Conservation (phyloP, 1,284 basidiomycete genomes). For the Malassezia obtusa region DNA sequence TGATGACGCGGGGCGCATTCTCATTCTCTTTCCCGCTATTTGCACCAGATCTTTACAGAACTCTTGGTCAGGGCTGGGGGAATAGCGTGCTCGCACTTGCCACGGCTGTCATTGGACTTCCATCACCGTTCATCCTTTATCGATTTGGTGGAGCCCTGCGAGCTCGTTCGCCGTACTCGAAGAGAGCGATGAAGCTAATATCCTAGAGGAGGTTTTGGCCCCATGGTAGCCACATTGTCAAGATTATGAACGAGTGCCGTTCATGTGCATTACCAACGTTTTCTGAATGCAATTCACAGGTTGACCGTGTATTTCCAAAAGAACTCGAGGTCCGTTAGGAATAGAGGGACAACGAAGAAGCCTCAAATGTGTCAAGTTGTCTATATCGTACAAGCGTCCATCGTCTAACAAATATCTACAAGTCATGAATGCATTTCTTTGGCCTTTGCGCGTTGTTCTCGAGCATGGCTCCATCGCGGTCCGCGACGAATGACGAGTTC, state of each 20-base stretch:
- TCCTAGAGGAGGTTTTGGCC: background rate
- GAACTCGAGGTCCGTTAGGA: too few relatives aligned
- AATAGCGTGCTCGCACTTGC: slow-evolving; percentile 24
- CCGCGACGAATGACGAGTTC: background rate
- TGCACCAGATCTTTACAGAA: slow-evolving; percentile 59
- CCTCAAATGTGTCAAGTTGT: background rate
- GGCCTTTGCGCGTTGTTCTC: background rate
- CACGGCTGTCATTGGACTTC: slow-evolving; percentile 20
- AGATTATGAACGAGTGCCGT: too few relatives aligned
- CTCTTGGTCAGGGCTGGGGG: slow-evolving; percentile 56
- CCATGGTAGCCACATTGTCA: background rate
- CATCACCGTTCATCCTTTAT: slow-evolving; percentile 13
- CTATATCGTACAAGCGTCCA: background rate
- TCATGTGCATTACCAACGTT: too few relatives aligned
- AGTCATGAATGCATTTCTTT: too few relatives aligned
- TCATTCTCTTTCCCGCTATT: slow-evolving; percentile 59
- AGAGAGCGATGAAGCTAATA: slow-evolving; percentile 2
- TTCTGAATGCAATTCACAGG: too few relatives aligned
- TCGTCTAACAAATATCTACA: background rate
- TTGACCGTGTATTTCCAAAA: too few relatives aligned
- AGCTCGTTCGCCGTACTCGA: background rate
- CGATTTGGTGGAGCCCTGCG: background rate
- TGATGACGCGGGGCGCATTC: slow-evolving; percentile 7
- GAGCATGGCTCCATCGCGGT: background rate
- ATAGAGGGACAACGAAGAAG: too few relatives aligned